Evolutionary conservation across 768 basidiomycete species (phyloP), one percentile per base, ranked within the genome.

Genomic region (Trametopsis cervina): DNA sequence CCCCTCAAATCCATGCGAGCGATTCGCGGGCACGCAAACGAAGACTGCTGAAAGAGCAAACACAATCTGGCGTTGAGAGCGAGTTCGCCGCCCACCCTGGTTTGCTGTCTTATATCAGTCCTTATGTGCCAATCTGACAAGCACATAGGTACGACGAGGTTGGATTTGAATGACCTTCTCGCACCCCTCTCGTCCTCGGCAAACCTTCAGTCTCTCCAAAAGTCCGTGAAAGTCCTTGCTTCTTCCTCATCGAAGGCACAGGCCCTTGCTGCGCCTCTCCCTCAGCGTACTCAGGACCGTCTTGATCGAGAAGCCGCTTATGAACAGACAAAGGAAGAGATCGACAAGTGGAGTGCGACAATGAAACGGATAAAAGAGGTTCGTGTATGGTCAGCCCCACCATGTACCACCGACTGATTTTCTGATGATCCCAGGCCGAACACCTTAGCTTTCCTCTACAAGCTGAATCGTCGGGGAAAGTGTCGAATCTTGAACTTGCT

Each of bases 261-360:
- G 52, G 72, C 85, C 0, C 72, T 95, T 4, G 68, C 89, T 3
- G 90, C 89, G 0, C 95, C 95, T 0, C 70, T 99, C 0, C 91
- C 91, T 7, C 82, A 84, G 18, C 78, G 92, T 25, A 78, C 84
- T 0, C 89, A 96, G 62, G 93, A 96, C 52, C 83, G 88, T 38
- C 69, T 97, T 0, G 91, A 96, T 56, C 83, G 95, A 42, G 83
- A 92, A 61, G 95, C 93, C 6, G 95, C 95, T 0, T 96, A 95
- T 61, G 92, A 93, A 58, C 78, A 88, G 65, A 97, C 94, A 3
- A 91, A 89, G 61, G 76, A 79, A 53, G 94, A 97, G 63, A 85
- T 95, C 2, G 81, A 88, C 54, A 96, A 95, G 70, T 98, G 95
- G 96, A 79, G 79, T 22, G 81, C 79, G 4, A 89, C 90, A 2